Base-by-base conservation (phyloP, 768 basidiomycete genomes). In the Gloeophyllum trabeum region DNA sequence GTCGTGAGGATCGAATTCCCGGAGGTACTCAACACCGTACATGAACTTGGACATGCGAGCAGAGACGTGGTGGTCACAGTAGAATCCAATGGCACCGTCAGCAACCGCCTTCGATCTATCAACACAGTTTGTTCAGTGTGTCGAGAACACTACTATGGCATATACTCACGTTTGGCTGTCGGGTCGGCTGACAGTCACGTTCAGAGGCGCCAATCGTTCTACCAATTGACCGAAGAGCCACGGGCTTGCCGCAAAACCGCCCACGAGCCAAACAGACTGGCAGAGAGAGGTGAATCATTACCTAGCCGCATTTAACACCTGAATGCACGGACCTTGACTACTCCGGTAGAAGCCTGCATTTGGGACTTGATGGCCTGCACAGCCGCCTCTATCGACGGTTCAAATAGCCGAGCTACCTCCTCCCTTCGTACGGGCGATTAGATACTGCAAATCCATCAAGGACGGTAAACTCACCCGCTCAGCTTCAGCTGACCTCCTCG, bases 101-200 rank as follows among this genome's bases (percentile, higher is more conserved):
- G 86, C 83, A 5, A 87, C 84, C 3, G 86, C 85, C 58, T 89
- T 89, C 14, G 86, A 86, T 12, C 84, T 87, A 48, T n/a, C 51
- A 22, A 14, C 19, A 34, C 35, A 6, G 20, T n/a, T n/a, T n/a
- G n/a, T n/a, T n/a, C n/a, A n/a, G n/a, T n/a, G n/a, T n/a, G n/a
- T n/a, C n/a, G n/a, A n/a, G n/a, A n/a, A n/a, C n/a, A n/a, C n/a
- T n/a, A 14, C 10, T 6, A 21, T 4, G 6, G 5, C 26, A 37
- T 25, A 16, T 21, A 56, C 71, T 46, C 59, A 85, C 79, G 85
- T 88, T 57, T 86, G 83, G 40, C 76, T 80, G 52, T 88, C 85
- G 10, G 83, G 85, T 42, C 85, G 62, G 56, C 76, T 84, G 45
- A 88, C 77, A 4, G 69, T 69, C 42, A 87, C 67, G 21, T 65